These are phyloP conservation scores for Xylariaceae sp. DNA, from an alignment of 2,329 filamentous ascomycete species.

Conservation along the genomic window DNA sequence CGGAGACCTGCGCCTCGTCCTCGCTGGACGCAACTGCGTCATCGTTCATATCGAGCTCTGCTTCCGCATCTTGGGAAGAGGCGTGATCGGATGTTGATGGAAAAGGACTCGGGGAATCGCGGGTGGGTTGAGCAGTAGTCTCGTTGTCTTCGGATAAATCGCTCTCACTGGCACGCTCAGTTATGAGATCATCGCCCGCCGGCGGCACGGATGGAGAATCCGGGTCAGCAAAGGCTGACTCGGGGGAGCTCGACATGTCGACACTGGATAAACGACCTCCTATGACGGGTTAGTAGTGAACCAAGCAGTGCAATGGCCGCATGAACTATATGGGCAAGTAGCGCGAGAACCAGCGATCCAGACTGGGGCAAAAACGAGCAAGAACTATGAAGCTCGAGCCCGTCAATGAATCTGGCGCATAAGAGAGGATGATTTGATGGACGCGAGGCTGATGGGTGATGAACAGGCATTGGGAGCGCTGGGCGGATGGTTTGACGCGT, in stretches of 20 bases:
- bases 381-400: slow-evolving; percentile 35
- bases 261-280: slow-evolving; percentile 49
- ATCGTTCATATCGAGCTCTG: slow-evolving; percentile 29
- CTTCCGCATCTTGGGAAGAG: slow-evolving; percentile 34
- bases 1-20: slow-evolving; percentile 50
- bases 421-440: slow-evolving; percentile 39
- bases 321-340: slow-evolving; percentile 25
- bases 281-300: slow-evolving; percentile 43
- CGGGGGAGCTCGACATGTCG: slow-evolving; percentile 59
- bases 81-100: slow-evolving; percentile 36
- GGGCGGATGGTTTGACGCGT: slow-evolving; percentile 17
- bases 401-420: slow-evolving; percentile 31
- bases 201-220: slow-evolving; percentile 52
- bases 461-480: slow-evolving; percentile 38
- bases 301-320: slow-evolving; percentile 22
- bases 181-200: slow-evolving; percentile 36
- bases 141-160: slow-evolving; percentile 70
- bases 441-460: slow-evolving; percentile 45
- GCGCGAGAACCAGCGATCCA: slow-evolving; percentile 33
- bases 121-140: slow-evolving; percentile 40
- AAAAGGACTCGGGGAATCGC: slow-evolving; percentile 41
- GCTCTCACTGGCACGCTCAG: slow-evolving; percentile 57
- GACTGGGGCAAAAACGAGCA: slow-evolving; percentile 31
- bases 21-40: slow-evolving; percentile 40
- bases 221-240: slow-evolving; percentile 61